These are phyloP conservation scores for Lathyrus tuberosus DNA, from an alignment of 306 rosid genomes.

Conservation along the genomic window DNA sequence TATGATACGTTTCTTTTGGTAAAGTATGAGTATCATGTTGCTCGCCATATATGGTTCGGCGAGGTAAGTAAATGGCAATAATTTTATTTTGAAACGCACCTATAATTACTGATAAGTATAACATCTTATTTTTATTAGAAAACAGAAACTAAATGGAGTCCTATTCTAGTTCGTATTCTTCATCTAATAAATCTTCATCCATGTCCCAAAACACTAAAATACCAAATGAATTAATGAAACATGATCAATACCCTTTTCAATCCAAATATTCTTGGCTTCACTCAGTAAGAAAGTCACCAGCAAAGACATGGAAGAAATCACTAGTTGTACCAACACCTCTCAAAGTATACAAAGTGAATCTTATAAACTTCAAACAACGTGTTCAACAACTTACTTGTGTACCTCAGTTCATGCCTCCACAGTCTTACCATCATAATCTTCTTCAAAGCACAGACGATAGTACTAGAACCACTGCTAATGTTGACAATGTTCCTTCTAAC, in stretches of 20 bases:
- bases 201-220: too few relatives aligned
- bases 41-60: too few relatives aligned
- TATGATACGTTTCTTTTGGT: too few relatives aligned
- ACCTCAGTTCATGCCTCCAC: slow-evolving; percentile 45
- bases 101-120: too few relatives aligned
- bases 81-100: too few relatives aligned
- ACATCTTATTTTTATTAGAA: too few relatives aligned
- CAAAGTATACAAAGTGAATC: slow-evolving; percentile 72
- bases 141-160: too few relatives aligned
- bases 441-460: slow-evolving; percentile 20
- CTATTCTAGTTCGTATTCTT: too few relatives aligned
- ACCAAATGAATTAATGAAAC: slow-evolving; percentile 15
- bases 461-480: slow-evolving; percentile 6
- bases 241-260: slow-evolving; percentile 8
- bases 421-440: slow-evolving; percentile 7
- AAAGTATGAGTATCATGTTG: too few relatives aligned
- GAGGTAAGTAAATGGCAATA: too few relatives aligned
- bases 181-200: too few relatives aligned
- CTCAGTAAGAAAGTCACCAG: slow-evolving; percentile 50
- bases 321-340: slow-evolving; percentile 63
- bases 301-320: slow-evolving; percentile 67
- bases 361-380: slow-evolving; percentile 64
- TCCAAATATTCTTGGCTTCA: slow-evolving; percentile 55
- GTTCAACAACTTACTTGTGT: slow-evolving; percentile 80
- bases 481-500: neutral